phyloP scores from a whole-genome alignment of 192 early-diverging fungal species.

The Rhizophagus clarus region DNA sequence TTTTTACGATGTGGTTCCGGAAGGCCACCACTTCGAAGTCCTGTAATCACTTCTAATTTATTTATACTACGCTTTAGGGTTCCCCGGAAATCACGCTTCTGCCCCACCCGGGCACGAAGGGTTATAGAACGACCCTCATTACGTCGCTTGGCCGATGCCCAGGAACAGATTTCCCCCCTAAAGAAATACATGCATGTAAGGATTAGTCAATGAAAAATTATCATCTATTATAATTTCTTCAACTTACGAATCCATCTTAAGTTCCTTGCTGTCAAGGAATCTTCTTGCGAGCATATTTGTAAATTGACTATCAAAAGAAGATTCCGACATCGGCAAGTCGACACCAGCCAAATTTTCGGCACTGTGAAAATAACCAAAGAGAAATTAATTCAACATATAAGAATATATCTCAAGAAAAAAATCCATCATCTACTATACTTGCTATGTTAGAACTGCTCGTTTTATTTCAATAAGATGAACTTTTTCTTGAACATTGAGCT shows the following conservation, averaged over 20 bases:
- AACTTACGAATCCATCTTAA: slow-evolving; percentile 37
- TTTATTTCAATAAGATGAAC: slow-evolving; percentile 6
- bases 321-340: slow-evolving; percentile 29
- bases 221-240: neutral
- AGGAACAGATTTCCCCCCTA: slow-evolving; percentile 36
- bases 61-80: slow-evolving; percentile 32
- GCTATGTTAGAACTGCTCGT: slow-evolving; percentile 20
- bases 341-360: slow-evolving; percentile 28
- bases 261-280: slow-evolving; percentile 32
- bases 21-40: slow-evolving; percentile 36
- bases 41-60: slow-evolving; percentile 35
- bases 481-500: slow-evolving; percentile 18
- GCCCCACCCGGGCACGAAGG: slow-evolving; percentile 28
- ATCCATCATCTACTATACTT: too few species aligned
- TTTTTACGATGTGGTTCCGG: slow-evolving; percentile 36
- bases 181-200: slow-evolving; percentile 12
- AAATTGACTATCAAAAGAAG: slow-evolving; percentile 32
- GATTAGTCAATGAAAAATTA: neutral
- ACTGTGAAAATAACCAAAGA: slow-evolving; percentile 14
- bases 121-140: slow-evolving; percentile 34
- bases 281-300: slow-evolving; percentile 34
- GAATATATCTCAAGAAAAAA: too few species aligned
- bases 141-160: slow-evolving; percentile 31
- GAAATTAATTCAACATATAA: too few species aligned
- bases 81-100: slow-evolving; percentile 35